Evolutionary conservation across 176 grass and related monocot genomes (phyloP).

Genomic region (Alopecurus myosuroides): DNA sequence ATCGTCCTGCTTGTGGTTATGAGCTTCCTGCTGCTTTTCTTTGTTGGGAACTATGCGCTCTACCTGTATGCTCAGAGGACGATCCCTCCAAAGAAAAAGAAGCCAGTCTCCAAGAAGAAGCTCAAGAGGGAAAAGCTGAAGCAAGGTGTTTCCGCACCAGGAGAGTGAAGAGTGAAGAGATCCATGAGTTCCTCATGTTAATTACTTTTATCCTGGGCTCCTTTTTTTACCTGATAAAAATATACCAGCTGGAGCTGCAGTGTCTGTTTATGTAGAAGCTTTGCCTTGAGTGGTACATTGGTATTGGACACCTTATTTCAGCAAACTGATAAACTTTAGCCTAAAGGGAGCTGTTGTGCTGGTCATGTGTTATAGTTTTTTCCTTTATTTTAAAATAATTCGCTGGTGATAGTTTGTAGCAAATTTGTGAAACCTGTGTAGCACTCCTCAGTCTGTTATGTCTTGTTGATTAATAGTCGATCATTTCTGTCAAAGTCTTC

Average conservation of each 20-base stretch:
- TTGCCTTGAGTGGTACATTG: constrained; percentile 31
- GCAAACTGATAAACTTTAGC: constrained; percentile 30
- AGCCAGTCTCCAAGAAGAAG: constrained; percentile 95
- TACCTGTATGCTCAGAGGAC: constrained; percentile 85
- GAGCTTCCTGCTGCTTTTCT: constrained; percentile 68
- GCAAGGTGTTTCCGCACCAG: constrained; percentile 87
- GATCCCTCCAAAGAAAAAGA: constrained; percentile 87
- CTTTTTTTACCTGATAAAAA: constrained; percentile 21
- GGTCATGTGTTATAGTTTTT: neutral
- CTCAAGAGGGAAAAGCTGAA: constrained; percentile 95
- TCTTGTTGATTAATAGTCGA: neutral
- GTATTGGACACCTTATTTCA: constrained; percentile 32
- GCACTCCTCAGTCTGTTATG: neutral
- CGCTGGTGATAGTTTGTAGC: neutral
- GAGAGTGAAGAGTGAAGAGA: constrained; percentile 68
- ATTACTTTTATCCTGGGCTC: constrained; percentile 12
- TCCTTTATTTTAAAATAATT: neutral
- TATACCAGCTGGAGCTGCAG: neutral
- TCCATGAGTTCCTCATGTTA: neutral
- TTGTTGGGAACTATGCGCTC: constrained; percentile 79
- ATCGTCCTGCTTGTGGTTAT: constrained; percentile 79
- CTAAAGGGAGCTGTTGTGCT: neutral
- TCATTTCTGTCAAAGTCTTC: neutral
- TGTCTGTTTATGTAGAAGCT: constrained; percentile 36
- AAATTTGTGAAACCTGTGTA: neutral